Percentiles rank a stretch among this genome's conserved stretches.
phyloP scores from a whole-genome alignment of 2,329 filamentous ascomycete species.

The Pseudogymnoascus sp. region DNA sequence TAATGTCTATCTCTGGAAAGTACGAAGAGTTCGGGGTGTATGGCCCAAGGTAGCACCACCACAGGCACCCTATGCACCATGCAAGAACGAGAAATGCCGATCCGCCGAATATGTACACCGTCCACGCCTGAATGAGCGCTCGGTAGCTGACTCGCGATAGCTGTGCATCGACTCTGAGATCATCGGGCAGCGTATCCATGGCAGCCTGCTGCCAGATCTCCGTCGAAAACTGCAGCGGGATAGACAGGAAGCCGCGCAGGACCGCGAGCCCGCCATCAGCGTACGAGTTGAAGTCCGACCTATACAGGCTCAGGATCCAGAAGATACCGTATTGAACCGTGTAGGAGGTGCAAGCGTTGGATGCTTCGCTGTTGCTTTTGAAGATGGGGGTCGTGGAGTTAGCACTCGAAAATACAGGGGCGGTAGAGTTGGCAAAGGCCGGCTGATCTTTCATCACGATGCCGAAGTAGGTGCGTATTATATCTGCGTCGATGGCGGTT shows the following conservation, averaged over 20 bases:
- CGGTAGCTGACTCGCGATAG: background rate
- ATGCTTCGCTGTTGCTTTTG: background rate
- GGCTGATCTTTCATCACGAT: constrained; percentile 6
- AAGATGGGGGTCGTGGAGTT: background rate
- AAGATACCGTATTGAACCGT: background rate
- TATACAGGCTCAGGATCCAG: background rate
- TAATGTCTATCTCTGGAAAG: constrained; percentile 1
- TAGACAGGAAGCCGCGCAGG: constrained; percentile 3
- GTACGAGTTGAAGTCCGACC: background rate
- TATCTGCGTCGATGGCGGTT: background rate
- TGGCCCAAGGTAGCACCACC: background rate
- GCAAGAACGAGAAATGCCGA: background rate
- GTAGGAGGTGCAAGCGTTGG: background rate
- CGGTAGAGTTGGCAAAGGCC: background rate
- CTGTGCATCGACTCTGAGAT: background rate
- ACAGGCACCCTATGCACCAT: constrained; percentile 1
- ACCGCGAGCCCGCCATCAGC: background rate
- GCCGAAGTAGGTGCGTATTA: constrained; percentile 1
- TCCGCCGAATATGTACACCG: background rate
- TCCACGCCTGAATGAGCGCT: background rate
- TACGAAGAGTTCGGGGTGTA: background rate
- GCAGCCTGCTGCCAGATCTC: constrained; percentile 4
- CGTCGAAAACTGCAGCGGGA: background rate
- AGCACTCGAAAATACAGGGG: background rate
- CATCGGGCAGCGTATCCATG: background rate